These are phyloP conservation scores for Aspergillus heteromorphus DNA, from an alignment of 495 filamentous ascomycete genomes.

Conservation along the genomic window DNA sequence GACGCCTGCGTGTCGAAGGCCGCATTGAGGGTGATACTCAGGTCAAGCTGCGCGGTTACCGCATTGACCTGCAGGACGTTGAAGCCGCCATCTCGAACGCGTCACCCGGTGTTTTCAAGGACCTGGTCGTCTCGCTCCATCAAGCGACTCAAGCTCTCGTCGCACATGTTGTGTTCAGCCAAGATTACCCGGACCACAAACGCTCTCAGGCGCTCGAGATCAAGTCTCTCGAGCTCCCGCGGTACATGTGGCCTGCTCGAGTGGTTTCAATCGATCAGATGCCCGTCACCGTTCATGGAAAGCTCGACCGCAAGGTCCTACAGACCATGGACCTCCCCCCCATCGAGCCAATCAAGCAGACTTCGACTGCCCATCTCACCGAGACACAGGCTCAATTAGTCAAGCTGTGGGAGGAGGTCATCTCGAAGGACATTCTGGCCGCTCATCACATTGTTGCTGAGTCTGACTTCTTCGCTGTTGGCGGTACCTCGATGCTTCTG, in stretches of 20 bases:
- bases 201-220: too few relatives aligned
- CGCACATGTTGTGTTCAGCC: too few relatives aligned
- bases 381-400: neutral
- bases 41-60: too few relatives aligned
- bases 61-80: too few relatives aligned
- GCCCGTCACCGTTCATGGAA: slow-evolving; percentile 22
- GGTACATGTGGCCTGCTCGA: slow-evolving; percentile 28
- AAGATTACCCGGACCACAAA: too few relatives aligned
- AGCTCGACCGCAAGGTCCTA: slow-evolving; percentile 22
- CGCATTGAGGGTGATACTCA: too few relatives aligned
- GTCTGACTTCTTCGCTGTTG: slow-evolving; percentile 24
- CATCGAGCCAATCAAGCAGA: neutral
- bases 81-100: too few relatives aligned
- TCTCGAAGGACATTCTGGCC: neutral
- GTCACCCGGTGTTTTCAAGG: too few relatives aligned
- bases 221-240: too few relatives aligned
- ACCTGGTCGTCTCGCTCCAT: too few relatives aligned
- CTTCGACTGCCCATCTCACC: neutral
- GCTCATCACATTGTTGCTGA: neutral
- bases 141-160: too few relatives aligned
- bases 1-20: too few relatives aligned
- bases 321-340: neutral
- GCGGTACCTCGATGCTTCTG: slow-evolving; percentile 27
- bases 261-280: slow-evolving; percentile 19
- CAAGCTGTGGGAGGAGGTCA: neutral